Evolutionary conservation across 305 asterid genomes (phyloP).

Genomic region (Rubia peregrina): DNA sequence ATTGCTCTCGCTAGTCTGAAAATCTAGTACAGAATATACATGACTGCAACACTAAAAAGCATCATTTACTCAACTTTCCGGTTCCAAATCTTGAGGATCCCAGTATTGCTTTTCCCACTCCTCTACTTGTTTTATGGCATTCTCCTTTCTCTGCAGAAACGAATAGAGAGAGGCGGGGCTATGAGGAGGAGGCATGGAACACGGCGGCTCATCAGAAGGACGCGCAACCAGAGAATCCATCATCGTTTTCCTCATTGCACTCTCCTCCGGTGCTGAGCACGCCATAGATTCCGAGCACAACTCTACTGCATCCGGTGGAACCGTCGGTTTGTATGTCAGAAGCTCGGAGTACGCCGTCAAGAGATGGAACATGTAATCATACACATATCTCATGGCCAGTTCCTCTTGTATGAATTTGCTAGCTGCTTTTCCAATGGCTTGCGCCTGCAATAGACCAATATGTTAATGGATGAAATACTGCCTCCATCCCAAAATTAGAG

Average conservation of each 20-base stretch:
- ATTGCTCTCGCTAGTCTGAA: no score
- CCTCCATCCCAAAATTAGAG: no score
- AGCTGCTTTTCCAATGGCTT: conserved; percentile 63
- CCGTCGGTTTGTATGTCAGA: conserved; percentile 59
- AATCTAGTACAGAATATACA: no score
- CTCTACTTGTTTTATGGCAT: conserved; percentile 48
- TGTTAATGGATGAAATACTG: neutral
- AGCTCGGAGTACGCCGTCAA: conserved; percentile 70
- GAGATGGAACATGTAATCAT: conserved; percentile 90
- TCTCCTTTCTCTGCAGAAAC: conserved; percentile 34
- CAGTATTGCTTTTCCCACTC: conserved; percentile 48
- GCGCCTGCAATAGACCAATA: conserved; percentile 67
- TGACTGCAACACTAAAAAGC: no score
- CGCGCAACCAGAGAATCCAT: conserved; percentile 47
- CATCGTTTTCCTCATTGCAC: conserved; percentile 61
- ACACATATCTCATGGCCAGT: conserved; percentile 59
- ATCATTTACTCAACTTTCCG: no score
- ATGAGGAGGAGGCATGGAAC: conserved; percentile 71
- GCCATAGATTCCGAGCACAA: conserved; percentile 78
- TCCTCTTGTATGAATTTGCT: conserved; percentile 57
- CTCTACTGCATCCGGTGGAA: conserved; percentile 60
- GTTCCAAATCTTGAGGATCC: neutral
- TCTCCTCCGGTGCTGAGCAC: conserved; percentile 40
- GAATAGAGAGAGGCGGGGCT: conserved; percentile 54
- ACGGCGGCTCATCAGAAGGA: conserved; percentile 37